Evolutionary conservation across 2,329 filamentous ascomycete species (phyloP).

Genomic region (Aspergillus sp.): DNA sequence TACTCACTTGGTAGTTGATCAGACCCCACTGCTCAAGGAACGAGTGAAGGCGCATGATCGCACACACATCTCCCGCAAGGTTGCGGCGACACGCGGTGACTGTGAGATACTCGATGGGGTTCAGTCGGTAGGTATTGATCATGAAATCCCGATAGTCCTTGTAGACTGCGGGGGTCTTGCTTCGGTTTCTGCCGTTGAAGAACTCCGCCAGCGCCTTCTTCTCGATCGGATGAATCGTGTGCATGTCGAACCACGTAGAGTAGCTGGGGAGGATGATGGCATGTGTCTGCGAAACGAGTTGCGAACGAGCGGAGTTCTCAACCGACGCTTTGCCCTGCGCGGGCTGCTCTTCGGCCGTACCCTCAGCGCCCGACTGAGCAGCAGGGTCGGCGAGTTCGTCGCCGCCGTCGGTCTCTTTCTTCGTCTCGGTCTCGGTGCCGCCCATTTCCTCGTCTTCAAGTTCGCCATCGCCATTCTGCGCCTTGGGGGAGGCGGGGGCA

Average conservation of each 20-base stretch:
- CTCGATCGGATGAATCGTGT: conserved; percentile 84
- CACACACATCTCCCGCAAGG: conserved; percentile 93
- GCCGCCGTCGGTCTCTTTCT: conserved; percentile 46
- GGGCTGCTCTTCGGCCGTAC: conserved; percentile 53
- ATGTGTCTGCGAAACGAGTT: conserved; percentile 90
- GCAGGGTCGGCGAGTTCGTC: conserved; percentile 49
- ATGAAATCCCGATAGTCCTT: conserved; percentile 99
- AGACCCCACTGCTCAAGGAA: conserved; percentile 98
- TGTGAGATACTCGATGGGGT: conserved; percentile 92
- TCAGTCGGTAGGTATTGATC: conserved; percentile 98
- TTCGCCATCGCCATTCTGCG: conserved; percentile 59
- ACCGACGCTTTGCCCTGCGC: conserved; percentile 75
- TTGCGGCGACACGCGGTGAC: conserved; percentile 95
- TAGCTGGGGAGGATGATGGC: conserved; percentile 97
- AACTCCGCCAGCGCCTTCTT: conserved; percentile 95
- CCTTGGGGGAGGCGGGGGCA: conserved; percentile 63
- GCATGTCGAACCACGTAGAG: conserved; percentile 99
- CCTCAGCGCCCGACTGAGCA: conserved; percentile 46
- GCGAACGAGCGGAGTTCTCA: conserved; percentile 84
- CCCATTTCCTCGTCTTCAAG: conserved; percentile 78
- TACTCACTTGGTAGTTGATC: conserved; percentile 91
- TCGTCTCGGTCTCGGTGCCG: conserved; percentile 53
- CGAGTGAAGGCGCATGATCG: conserved; percentile 97
- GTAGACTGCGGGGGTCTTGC: conserved; percentile 95
- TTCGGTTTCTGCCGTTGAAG: conserved; percentile 97